Evolutionary conservation across 2,329 filamentous ascomycete genomes (phyloP).

Genomic region (Metarhizium brunneum): DNA sequence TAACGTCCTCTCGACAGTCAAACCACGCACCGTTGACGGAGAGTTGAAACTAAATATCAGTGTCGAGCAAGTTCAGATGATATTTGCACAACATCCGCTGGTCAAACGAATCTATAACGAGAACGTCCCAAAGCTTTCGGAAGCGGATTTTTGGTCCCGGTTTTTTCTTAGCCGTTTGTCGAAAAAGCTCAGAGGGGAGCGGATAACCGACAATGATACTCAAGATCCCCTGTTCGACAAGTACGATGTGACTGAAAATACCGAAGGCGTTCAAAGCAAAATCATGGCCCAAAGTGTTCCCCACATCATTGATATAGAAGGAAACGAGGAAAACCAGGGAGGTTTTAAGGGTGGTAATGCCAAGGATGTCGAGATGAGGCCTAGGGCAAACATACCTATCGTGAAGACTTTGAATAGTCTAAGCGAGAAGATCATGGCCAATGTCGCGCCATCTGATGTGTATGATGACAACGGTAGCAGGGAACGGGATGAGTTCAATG

Average conservation of each 20-base stretch:
- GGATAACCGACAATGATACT: slow-evolving; percentile 67
- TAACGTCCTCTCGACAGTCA: slow-evolving; percentile 87
- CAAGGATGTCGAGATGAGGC: slow-evolving; percentile 84
- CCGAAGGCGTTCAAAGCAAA: slow-evolving; percentile 39
- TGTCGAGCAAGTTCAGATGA: slow-evolving; percentile 84
- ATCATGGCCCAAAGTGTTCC: slow-evolving; percentile 61
- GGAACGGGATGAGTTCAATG: slow-evolving; percentile 64
- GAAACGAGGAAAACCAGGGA: slow-evolving; percentile 91
- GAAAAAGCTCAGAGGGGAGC: slow-evolving; percentile 86
- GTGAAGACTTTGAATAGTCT: slow-evolving; percentile 82
- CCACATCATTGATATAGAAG: slow-evolving; percentile 84
- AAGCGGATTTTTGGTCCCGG: slow-evolving; percentile 81
- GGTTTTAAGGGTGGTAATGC: slow-evolving; percentile 73
- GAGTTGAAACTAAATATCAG: slow-evolving; percentile 75
- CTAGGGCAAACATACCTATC: slow-evolving; percentile 73
- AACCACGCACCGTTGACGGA: slow-evolving; percentile 43
- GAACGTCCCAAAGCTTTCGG: slow-evolving; percentile 72
- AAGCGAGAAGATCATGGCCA: slow-evolving; percentile 87
- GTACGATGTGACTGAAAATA: slow-evolving; percentile 69
- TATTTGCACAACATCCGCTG: slow-evolving; percentile 87
- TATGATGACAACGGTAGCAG: slow-evolving; percentile 48
- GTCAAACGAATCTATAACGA: slow-evolving; percentile 89
- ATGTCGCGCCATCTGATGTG: slow-evolving; percentile 70
- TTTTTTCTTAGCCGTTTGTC: slow-evolving; percentile 89
- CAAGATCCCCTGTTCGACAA: slow-evolving; percentile 75